Base-by-base conservation (phyloP, 345 rosid genomes). In the Eucalyptus decipiens region DNA sequence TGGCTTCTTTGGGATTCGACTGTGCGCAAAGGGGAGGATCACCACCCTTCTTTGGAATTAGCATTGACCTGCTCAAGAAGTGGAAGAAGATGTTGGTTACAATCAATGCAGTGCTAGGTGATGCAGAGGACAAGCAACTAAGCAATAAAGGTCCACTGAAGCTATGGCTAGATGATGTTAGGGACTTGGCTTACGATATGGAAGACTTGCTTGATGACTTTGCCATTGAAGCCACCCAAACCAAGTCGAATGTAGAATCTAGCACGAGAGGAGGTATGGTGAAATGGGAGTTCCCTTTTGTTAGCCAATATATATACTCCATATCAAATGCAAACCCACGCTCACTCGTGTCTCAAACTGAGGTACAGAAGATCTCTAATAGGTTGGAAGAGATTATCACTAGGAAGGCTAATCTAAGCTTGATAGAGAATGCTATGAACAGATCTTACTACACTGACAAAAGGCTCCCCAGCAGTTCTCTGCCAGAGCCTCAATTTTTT, bases 301-400 rank as follows among this genome's bases (percentile, higher is more conserved):
- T 13, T 62, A 6, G 18, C 72, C 72, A 4, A 30, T 2, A 28
- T 62, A 62, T 12, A 62, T 62, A 8, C 16, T 62, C 34, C 17
- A 4, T 3, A 13, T 62, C 9, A 1, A 62, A 62, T 62, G 3
- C 9, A 4, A 62, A 62, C 72, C 5, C 4, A 1, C 2, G 3
- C 72, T 62, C 34, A 7, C 72, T 30, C 5, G 5, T 62, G 18
- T 62, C 5, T 30, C 1, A 62, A 62, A 62, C 9, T 1, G 19
- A 30, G 10, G 72, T 62, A 7, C 34, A 14, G 0, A 2, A 14
- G 37, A 62, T 62, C 5, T 30, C n/a, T 62, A 3, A 11, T 0
- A 30, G 37, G 34, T 30, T 62, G 18, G 72, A 62, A 15, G 72
- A 30, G 9, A 30, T 62, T 6, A 9, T 62, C 18, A 4, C 37